Evolutionary conservation across 2,329 filamentous ascomycete species (phyloP), one percentile per base, ranked within the genome.

Genomic region (Penicillium hordei): DNA sequence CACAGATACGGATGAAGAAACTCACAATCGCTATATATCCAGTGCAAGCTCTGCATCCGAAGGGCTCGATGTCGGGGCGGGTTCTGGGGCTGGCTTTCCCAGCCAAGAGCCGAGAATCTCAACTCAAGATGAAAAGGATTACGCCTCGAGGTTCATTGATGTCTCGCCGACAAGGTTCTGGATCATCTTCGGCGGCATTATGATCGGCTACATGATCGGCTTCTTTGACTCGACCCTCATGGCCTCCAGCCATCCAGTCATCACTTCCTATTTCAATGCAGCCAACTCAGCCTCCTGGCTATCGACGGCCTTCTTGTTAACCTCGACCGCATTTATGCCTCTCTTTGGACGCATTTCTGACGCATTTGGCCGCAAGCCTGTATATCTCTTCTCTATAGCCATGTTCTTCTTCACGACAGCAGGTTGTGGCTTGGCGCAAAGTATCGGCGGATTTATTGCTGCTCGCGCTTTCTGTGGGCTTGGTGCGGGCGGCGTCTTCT

Each of bases 211-310:
- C 66, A 83, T 87, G 60, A 72, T 79, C 54, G 76, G 72, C 9
- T 86, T 81, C 70, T 93, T 93, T 68, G 90, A 93, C 76, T 83
- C 84, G 12, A 93, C 89, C 4, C 83, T 93, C 63, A 92, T 93
- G 89, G 89, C 89, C 5, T 91, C 89, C 2, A 88, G 83, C 42
- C 90, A 94, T 72, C 89, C 90, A 0, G 88, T 90, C 57, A 91
- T 93, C 60, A 92, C 89, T 0, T 91, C 89, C 0, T 86, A 93
- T 72, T 93, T 93, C 73, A 78, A 86, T 60, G 84, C 88, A 48
- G 89, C 89, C 33, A 91, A 93, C 72, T 86, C 86, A 46, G 90
- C 90, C 3, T 91, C 89, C 2, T 94, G 90, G 90, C 80, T 93
- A 5, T 91, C 89, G 1, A 93, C 90, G 0, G 85, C 89, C 0